Base-by-base conservation (phyloP, 2,329 filamentous ascomycete genomes). In the Trichoderma pleuroti region DNA sequence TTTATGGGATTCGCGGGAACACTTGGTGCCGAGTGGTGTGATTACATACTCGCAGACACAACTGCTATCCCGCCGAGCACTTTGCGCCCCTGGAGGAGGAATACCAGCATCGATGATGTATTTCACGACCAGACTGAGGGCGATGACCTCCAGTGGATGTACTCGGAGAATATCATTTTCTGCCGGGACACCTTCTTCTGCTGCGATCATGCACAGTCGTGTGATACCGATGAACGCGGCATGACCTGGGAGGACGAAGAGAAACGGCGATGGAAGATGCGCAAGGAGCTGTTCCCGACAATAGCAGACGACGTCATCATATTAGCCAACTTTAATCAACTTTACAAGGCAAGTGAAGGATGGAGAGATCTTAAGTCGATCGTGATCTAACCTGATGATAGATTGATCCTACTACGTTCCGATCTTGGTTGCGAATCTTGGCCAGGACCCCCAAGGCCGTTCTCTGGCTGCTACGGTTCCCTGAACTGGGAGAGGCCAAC, bases 1-100 rank as follows among this genome's bases (percentile, higher is more conserved):
- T 99, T 99, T 77, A 99, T 99, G 96, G 96, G 96, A 0, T 99
- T 99, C 78, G 96, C 96, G 0, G 96, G 96, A 11, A 98, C 95
- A 0, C 84, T 99, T 1, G 96, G 96, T 7, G 96, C 96, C 3
- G 96, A 99, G 78, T 99, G 96, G 96, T 99, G 96, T 76, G 96
- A 99, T 79, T 99, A 99, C 77, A 90, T 99, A 18, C 87, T 98
- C 30, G 94, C 96, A 4, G 96, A 99, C 77, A 86, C 92, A 64
- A 95, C 92, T 1, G 94, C 96, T 0, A 91, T 99, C 67, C 96
- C 96, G 1, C 87, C 86, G 0, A 88, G 90, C 30, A 98, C 95
- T 0, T 84, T 98, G 32, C 89, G 94, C 14, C 93, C 93, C 1
- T 92, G 90, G 82, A 88, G 93, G 70, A 86, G 88, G 54, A 97